Evolutionary conservation across 108 stramenopile genomes (phyloP), one percentile per base, ranked within the genome.

Genomic region (Skeletonema potamos): DNA sequence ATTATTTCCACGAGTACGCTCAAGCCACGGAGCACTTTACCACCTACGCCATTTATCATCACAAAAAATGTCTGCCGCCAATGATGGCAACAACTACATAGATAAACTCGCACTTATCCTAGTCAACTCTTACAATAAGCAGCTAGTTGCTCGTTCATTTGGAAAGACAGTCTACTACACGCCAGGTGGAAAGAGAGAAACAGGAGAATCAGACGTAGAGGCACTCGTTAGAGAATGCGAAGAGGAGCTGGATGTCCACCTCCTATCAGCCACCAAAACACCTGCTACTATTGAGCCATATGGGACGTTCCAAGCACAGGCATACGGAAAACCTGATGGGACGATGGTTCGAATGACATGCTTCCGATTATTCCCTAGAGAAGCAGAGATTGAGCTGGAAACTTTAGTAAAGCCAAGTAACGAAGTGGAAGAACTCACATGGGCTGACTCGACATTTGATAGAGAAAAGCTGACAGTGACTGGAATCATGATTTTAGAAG

Each of bases 321-420:
- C 85, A 17, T 85, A 68, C 43, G 85, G 85, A 5, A 85, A 85
- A 66, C 70, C 85, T 2, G 56, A 43, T 11, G 85, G 85, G 0
- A 85, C 85, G 22, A 75, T 83, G 65, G 85, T 85, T 32, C 54
- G 85, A 58, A 75, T 85, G 79, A 72, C 79, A 7, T 85, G 85
- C 64, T 83, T 70, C 59, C 66, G 79, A 0, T 46, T 80, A 34
- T 0, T 18, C 13, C 79, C 79, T 13, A 36, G 66, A 20, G 79
- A 73, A 15, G 66, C 72, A 54, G 70, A 82, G 51, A 63, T 82
- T 9, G 85, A 85, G 51, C 62, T 83, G 30, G 70, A 64, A 37
- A 59, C 68, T 24, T 56, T 76, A 13, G 66, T 80, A 36, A 72
- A 59, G 27, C 73, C 85, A 9, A 76, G 74, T 41, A 71, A 67